A percentile compares a stretch with the other conserved stretches of the same genome.
Conservation (phyloP, 139 green algal genomes). For the Tetradesmus lagerheimii region DNA sequence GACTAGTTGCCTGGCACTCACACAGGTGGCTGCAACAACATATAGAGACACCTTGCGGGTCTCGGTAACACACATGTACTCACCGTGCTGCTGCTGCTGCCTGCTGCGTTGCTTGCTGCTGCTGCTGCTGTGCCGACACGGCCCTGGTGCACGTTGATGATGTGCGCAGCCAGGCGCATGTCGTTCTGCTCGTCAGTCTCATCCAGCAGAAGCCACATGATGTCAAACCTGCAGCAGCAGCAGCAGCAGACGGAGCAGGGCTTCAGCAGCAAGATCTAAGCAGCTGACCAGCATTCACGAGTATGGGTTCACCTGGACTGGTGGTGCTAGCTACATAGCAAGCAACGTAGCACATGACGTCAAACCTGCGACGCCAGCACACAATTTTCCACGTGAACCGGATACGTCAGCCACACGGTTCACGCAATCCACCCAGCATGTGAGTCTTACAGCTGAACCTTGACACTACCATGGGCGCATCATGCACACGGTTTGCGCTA, state of each 20-base stretch:
- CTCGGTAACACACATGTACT: not conserved
- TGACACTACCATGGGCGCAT: too few relatives aligned
- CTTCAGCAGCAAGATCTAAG: not conserved
- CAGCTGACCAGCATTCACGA: not conserved
- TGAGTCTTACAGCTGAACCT: too few relatives aligned
- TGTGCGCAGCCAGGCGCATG: constrained; percentile 87
- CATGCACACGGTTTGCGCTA: not conserved
- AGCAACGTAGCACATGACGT: too few relatives aligned
- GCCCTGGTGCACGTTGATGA: constrained; percentile 91
- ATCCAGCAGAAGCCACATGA: constrained; percentile 99
- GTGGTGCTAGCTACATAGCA: too few relatives aligned
- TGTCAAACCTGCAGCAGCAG: constrained; percentile 87
- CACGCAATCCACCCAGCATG: too few relatives aligned
- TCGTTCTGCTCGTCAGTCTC: constrained; percentile 81
- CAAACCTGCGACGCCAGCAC: too few relatives aligned
- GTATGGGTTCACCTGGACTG: too few relatives aligned
- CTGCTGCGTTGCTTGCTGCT: constrained; percentile 46
- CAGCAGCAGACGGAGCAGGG: not conserved
- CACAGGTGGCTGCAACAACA: too few relatives aligned
- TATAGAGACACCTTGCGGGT: not conserved
- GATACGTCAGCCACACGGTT: too few relatives aligned
- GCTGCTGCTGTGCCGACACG: constrained; percentile 7
- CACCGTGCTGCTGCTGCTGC: constrained; percentile 19
- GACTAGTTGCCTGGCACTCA: too few relatives aligned
- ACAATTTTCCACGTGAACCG: too few relatives aligned